phyloP scores from a whole-genome alignment of 192 early-diverging fungal genomes.

The Backusella psychrophila region DNA sequence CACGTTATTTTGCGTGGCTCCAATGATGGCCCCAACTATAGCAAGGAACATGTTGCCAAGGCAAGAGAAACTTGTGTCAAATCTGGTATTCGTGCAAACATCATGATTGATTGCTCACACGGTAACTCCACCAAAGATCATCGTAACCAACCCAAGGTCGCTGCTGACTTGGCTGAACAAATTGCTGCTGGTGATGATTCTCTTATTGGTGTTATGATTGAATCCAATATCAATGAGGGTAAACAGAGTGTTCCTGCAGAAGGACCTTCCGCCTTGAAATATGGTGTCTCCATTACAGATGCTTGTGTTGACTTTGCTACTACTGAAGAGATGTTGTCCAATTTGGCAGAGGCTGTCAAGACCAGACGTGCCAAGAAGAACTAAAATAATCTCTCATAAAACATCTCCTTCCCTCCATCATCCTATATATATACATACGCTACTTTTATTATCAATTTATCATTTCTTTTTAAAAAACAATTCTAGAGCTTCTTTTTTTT shows the following conservation, averaged over 20 bases:
- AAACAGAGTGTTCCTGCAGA: conserved; percentile 69
- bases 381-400: background rate
- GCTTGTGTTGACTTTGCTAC: conserved; percentile 92
- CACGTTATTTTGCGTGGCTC: conserved; percentile 95
- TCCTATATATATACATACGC: background rate
- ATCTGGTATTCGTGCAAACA: conserved; percentile 50
- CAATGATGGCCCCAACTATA: conserved; percentile 87
- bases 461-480: background rate
- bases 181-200: conserved; percentile 60
- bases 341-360: conserved; percentile 70
- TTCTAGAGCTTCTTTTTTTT: background rate
- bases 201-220: conserved; percentile 95
- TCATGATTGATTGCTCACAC: conserved; percentile 98
- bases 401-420: background rate
- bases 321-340: conserved; percentile 76
- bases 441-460: background rate
- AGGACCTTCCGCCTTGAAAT: conserved; percentile 72
- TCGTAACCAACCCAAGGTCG: conserved; percentile 81
- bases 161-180: conserved; percentile 59
- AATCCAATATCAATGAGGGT: conserved; percentile 86
- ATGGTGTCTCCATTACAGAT: conserved; percentile 91
- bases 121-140: conserved; percentile 92
- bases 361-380: conserved; percentile 46
- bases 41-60: conserved; percentile 60
- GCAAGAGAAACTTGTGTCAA: conserved; percentile 57